A percentile compares a stretch with the other conserved stretches of the same genome.
Evolutionary conservation across 371 early-diverging fungal species (phyloP).

Genomic region (Fennellomyces sp.): DNA sequence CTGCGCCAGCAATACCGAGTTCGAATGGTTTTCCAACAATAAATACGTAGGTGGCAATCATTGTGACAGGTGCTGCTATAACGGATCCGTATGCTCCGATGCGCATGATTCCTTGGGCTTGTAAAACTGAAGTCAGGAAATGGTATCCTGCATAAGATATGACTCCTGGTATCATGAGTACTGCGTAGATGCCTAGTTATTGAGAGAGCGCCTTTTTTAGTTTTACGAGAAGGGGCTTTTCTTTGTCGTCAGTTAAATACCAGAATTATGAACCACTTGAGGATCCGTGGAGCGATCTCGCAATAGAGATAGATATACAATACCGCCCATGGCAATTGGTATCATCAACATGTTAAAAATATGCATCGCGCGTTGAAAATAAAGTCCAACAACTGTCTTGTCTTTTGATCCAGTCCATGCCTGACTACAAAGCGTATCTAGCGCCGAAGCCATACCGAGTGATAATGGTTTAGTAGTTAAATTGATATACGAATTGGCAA

Average conservation of each 20-base stretch:
- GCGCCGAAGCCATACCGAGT: constrained; percentile 58
- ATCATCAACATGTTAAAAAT: background rate
- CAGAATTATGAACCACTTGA: background rate
- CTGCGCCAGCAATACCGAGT: background rate
- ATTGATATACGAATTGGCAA: constrained; percentile 63
- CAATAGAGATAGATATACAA: background rate
- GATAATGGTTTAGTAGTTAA: constrained; percentile 61
- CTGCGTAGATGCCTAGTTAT: background rate
- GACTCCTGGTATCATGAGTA: background rate
- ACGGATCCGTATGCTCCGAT: background rate
- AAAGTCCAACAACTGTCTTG: constrained; percentile 31
- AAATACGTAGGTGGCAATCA: background rate
- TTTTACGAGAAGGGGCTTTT: background rate
- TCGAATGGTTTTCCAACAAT: background rate
- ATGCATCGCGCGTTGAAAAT: background rate
- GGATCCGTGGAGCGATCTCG: background rate
- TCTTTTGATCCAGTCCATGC: constrained; percentile 77
- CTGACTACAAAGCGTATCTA: constrained; percentile 90
- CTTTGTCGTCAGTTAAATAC: background rate
- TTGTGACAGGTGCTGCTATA: background rate
- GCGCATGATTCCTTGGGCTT: background rate
- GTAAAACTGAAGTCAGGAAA: background rate
- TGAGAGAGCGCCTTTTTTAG: background rate
- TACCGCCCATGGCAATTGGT: background rate
- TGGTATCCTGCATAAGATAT: background rate